These are phyloP conservation scores for Boletus eberwhitei DNA, from an alignment of 768 basidiomycete species.

Conservation along the genomic window DNA sequence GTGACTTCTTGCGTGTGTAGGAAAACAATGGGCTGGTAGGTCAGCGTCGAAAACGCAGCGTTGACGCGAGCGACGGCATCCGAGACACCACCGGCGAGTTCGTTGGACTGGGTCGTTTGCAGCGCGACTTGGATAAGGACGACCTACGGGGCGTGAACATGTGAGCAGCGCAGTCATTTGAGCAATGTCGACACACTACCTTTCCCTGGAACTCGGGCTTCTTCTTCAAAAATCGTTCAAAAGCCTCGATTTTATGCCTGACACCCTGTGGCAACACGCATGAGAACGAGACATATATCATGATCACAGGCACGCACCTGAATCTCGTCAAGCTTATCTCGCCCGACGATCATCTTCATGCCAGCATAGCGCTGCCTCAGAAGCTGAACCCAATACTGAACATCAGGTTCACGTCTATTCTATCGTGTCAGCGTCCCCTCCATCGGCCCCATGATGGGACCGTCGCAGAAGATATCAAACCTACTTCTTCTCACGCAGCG, in stretches of 20 bases:
- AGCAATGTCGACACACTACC: slow-evolving; percentile 30
- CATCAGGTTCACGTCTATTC: slow-evolving; percentile 66
- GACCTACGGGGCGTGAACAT: slow-evolving; percentile 37
- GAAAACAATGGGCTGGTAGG: slow-evolving; percentile 86
- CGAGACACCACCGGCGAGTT: slow-evolving; percentile 67
- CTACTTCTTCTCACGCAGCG: slow-evolving; percentile 64
- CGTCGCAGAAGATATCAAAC: slow-evolving; percentile 18
- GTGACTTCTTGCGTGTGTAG: slow-evolving; percentile 81
- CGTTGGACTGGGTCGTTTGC: slow-evolving; percentile 75
- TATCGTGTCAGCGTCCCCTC: slow-evolving; percentile 6
- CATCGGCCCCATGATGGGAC: not conserved
- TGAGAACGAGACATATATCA: not conserved
- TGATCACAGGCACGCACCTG: slow-evolving; percentile 40
- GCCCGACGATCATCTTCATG: slow-evolving; percentile 82
- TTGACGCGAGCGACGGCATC: slow-evolving; percentile 77
- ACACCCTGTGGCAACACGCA: slow-evolving; percentile 48
- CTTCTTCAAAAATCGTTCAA: slow-evolving; percentile 76
- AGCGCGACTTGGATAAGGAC: slow-evolving; percentile 87
- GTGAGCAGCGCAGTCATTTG: not conserved
- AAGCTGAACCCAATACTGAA: slow-evolving; percentile 75
- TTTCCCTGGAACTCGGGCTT: slow-evolving; percentile 79
- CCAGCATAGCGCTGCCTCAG: slow-evolving; percentile 81
- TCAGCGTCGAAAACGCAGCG: slow-evolving; percentile 76
- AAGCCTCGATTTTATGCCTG: slow-evolving; percentile 77
- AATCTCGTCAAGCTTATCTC: slow-evolving; percentile 86